These are phyloP conservation scores for Perkinsus marinus DNA, from an alignment of 169 alveolate genomes.

Conservation along the genomic window DNA sequence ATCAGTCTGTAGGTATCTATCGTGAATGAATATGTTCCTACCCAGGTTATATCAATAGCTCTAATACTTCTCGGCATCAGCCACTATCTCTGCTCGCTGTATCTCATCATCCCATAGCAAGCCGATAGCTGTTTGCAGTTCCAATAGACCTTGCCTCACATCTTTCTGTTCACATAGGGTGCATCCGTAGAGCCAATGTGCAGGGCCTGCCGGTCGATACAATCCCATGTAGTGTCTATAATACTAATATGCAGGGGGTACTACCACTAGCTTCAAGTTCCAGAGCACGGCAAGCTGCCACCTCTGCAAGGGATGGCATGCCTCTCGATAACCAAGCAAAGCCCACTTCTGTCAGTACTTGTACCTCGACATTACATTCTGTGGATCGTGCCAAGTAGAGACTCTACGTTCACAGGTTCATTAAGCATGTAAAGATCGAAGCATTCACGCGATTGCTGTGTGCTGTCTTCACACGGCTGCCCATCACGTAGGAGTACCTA, in stretches of 20 bases:
- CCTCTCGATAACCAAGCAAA: neutral
- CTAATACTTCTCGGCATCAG: neutral
- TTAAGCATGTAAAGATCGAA: neutral
- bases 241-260: no score
- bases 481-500: neutral
- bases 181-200: neutral
- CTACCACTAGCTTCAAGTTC: neutral
- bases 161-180: neutral
- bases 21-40: neutral
- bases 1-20: neutral
- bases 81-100: neutral
- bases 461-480: neutral
- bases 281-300: neutral
- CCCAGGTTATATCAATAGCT: neutral
- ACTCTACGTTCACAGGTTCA: neutral
- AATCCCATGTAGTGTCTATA: no score
- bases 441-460: neutral
- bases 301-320: neutral
- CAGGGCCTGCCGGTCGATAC: neutral
- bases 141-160: neutral
- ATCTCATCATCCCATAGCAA: neutral
- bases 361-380: neutral
- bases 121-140: neutral
- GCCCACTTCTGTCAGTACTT: neutral
- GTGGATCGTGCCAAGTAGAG: neutral